A percentile compares a stretch with the other conserved stretches of the same genome.
Conservation (phyloP, 2,329 filamentous ascomycete species). For the Tothia fuscella region DNA sequence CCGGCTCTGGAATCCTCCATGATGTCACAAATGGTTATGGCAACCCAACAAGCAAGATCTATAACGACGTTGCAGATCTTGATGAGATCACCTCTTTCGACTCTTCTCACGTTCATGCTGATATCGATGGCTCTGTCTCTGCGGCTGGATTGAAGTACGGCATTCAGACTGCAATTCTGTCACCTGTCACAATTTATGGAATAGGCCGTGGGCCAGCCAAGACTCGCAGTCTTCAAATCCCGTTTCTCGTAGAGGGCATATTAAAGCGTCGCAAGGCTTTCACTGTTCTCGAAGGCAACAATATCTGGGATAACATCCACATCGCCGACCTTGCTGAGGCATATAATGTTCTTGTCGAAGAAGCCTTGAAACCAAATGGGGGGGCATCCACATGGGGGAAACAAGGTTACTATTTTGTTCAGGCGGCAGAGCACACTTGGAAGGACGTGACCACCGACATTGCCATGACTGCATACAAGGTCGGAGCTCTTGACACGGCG, state of each 20-base stretch:
- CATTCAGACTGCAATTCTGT: neutral
- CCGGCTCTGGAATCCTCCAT: neutral
- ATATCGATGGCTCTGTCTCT: neutral
- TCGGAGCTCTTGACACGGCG: neutral
- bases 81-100: neutral
- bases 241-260: neutral
- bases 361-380: neutral
- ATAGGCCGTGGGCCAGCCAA: slow-evolving; percentile 1
- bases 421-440: neutral
- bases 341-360: neutral
- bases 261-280: neutral
- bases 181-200: slow-evolving; percentile 2
- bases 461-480: neutral
- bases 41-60: neutral
- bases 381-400: neutral
- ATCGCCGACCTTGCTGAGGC: neutral
- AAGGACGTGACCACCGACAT: neutral
- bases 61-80: slow-evolving; percentile 1
- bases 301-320: slow-evolving; percentile 2
- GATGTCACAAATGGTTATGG: neutral
- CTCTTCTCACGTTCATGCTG: neutral
- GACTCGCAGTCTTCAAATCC: slow-evolving; percentile 3
- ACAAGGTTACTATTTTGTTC: slow-evolving; percentile 3
- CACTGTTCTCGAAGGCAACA: neutral
- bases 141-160: neutral